Evolutionary conservation across 2,329 filamentous ascomycete species (phyloP).

Genomic region (Chaetothyriales sp.): DNA sequence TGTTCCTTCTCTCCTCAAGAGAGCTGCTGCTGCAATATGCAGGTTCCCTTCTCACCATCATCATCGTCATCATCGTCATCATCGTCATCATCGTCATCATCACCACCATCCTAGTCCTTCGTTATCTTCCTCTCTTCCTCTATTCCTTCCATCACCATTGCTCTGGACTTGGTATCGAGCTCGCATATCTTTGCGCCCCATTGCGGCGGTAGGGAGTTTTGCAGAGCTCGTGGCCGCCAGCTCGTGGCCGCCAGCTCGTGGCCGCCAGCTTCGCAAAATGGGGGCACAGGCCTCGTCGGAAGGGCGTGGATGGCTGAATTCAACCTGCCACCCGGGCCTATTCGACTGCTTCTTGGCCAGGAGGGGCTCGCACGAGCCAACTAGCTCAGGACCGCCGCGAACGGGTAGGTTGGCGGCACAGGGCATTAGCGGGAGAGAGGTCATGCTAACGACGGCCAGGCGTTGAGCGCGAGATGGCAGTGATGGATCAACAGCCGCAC

Average conservation of each 20-base stretch:
- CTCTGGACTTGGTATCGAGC: background rate
- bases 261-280: conserved; percentile 4
- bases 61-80: too few relatives aligned
- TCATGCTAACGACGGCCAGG: conserved; percentile 16
- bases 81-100: too few relatives aligned
- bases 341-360: conserved; percentile 12
- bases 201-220: background rate
- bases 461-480: conserved; percentile 30
- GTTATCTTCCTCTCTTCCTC: background rate
- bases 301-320: conserved; percentile 6
- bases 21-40: conserved; percentile 6
- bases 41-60: conserved; percentile 2
- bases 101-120: conserved; percentile 2
- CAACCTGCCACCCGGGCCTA: conserved; percentile 7
- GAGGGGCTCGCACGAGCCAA: background rate
- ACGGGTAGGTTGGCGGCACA: background rate
- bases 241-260: background rate
- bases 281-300: conserved; percentile 4
- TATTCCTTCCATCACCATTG: background rate
- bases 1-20: conserved; percentile 4
- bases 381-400: background rate
- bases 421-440: background rate
- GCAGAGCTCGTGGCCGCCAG: background rate
- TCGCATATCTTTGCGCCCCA: too few relatives aligned
- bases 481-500: conserved; percentile 32